These are phyloP conservation scores for Geotrichum carabidarum DNA, from an alignment of 1,139 yeast species.

Conservation along the genomic window DNA sequence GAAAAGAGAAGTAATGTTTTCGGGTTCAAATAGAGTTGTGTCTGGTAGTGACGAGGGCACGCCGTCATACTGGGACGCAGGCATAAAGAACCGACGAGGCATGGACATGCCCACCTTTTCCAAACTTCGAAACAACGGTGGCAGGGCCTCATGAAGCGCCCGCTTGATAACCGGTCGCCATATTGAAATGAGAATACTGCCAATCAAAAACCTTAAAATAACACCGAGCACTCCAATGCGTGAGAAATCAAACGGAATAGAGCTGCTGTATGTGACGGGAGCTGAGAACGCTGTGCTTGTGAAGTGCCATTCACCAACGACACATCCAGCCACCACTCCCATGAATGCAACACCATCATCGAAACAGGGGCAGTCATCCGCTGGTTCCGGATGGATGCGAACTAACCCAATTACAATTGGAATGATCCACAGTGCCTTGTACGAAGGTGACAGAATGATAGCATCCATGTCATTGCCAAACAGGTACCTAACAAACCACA, in stretches of 20 bases:
- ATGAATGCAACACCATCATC: constrained; percentile 92
- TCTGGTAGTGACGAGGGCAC: constrained; percentile 37
- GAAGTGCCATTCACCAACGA: constrained; percentile 50
- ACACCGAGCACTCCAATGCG: constrained; percentile 11
- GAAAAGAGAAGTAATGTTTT: constrained; percentile 33
- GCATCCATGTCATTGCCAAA: constrained; percentile 25
- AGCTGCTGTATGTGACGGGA: background rate
- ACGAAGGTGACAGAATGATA: constrained; percentile 22
- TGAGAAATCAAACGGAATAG: constrained; percentile 13
- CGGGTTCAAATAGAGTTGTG: constrained; percentile 34
- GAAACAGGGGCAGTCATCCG: constrained; percentile 93
- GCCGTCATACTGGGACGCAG: constrained; percentile 38
- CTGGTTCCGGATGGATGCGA: constrained; percentile 75
- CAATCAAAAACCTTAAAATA: constrained; percentile 48
- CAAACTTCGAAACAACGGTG: constrained; percentile 39
- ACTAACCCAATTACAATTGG: constrained; percentile 46
- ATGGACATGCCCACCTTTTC: constrained; percentile 37
- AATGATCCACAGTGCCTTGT: constrained; percentile 41
- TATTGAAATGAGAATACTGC: constrained; percentile 53
- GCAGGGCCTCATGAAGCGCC: constrained; percentile 45
- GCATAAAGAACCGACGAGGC: constrained; percentile 40
- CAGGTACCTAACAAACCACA: constrained; percentile 31
- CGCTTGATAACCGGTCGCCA: constrained; percentile 73
- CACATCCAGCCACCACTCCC: constrained; percentile 80
- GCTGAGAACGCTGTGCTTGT: constrained; percentile 17